These are phyloP conservation scores for Encephalitozoon intestinalis DNA, from an alignment of 371 early-diverging fungal species.

Conservation along the genomic window DNA sequence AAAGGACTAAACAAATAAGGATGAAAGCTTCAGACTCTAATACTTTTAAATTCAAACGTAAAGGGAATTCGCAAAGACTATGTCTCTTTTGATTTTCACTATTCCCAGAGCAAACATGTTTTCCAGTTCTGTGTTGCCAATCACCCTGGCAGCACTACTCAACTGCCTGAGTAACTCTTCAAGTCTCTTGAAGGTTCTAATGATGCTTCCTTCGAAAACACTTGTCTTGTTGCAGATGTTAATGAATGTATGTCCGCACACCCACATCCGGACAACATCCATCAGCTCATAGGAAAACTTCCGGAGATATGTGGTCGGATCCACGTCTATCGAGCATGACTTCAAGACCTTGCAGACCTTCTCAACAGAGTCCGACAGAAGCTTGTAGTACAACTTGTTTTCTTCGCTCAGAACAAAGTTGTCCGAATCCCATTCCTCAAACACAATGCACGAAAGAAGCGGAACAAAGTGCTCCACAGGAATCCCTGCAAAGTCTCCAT, in stretches of 20 bases:
- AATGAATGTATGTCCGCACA: constrained; percentile 80
- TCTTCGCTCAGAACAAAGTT: constrained; percentile 65
- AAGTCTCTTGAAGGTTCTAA: constrained; percentile 80
- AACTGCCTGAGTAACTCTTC: constrained; percentile 92
- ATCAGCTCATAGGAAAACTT: constrained; percentile 68
- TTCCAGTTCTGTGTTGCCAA: constrained; percentile 90
- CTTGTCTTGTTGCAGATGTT: constrained; percentile 89
- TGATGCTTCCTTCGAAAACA: constrained; percentile 89
- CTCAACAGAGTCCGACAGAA: constrained; percentile 75
- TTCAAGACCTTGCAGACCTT: constrained; percentile 74
- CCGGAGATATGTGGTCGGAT: constrained; percentile 64
- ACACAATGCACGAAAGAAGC: constrained; percentile 82
- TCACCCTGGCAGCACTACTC: constrained; percentile 79
- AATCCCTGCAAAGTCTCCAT: constrained; percentile 86
- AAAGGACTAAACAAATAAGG: not conserved
- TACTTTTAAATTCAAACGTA: constrained; percentile 67
- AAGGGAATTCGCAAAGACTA: constrained; percentile 89
- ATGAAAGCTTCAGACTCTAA: not conserved
- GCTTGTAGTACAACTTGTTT: constrained; percentile 68
- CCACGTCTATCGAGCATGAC: constrained; percentile 71
- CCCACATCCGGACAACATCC: constrained; percentile 94
- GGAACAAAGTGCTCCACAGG: constrained; percentile 77
- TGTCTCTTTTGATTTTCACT: constrained; percentile 86
- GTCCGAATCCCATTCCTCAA: constrained; percentile 68
- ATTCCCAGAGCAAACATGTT: constrained; percentile 88